phyloP scores from a whole-genome alignment of 192 early-diverging fungal genomes.

The Coemansia sp. region DNA sequence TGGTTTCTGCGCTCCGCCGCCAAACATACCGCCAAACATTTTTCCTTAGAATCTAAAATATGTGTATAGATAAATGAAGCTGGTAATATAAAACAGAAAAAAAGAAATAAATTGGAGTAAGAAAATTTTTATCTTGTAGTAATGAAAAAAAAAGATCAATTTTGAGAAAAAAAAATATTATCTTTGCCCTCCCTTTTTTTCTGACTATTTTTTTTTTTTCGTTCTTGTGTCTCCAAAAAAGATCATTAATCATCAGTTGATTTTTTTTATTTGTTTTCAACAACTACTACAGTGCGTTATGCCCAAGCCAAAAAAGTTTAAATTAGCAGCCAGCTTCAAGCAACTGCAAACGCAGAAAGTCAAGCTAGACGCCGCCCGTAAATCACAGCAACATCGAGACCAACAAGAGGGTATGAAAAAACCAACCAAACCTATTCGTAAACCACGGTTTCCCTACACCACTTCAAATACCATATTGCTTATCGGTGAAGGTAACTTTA shows the following conservation, averaged over 20 bases:
- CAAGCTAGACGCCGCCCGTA: conserved; percentile 4
- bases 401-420: background rate
- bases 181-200: background rate
- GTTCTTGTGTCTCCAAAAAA: background rate
- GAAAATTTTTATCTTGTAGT: too few relatives aligned
- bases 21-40: conserved; percentile 53
- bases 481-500: conserved; percentile 94
- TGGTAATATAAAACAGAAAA: background rate
- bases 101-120: background rate
- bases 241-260: background rate
- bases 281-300: conserved; percentile 1
- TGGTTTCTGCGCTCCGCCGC: conserved; percentile 32
- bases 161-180: too few relatives aligned
- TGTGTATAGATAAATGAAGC: conserved; percentile 4
- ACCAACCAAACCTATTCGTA: background rate
- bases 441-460: conserved; percentile 54
- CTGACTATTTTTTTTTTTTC: background rate
- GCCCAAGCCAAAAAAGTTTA: conserved; percentile 27
- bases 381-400: background rate
- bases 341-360: conserved; percentile 14
- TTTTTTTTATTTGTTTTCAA: conserved; percentile 5
- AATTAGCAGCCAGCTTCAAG: conserved; percentile 14
- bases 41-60: background rate
- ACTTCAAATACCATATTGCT: conserved; percentile 66
- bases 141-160: too few relatives aligned